Conservation (phyloP, 1,284 basidiomycete species). For the Ceratobasidium sp. region DNA sequence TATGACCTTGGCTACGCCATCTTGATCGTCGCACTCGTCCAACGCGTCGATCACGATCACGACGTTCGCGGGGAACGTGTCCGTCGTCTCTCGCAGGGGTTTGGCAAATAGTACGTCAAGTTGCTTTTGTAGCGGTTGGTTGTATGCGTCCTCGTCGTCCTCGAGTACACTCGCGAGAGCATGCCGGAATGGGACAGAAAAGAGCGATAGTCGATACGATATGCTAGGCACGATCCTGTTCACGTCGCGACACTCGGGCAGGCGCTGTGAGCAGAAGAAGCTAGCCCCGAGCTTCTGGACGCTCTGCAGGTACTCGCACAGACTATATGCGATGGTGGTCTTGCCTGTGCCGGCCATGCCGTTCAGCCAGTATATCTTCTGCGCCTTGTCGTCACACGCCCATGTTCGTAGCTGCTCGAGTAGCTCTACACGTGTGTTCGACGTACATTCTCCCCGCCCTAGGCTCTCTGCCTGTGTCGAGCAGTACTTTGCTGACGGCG, state of each 20-base stretch:
- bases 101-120: background rate
- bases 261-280: background rate
- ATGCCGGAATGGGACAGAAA: constrained; percentile 3
- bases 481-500: background rate
- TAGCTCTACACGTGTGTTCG: background rate
- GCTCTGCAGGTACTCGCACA: background rate
- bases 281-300: background rate
- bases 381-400: background rate
- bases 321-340: constrained; percentile 2
- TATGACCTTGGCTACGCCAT: constrained; percentile 4
- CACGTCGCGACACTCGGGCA: background rate
- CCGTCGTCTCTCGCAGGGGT: background rate
- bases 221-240: constrained; percentile 4
- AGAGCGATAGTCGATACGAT: background rate
- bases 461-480: background rate
- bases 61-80: background rate
- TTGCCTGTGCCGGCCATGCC: constrained; percentile 35
- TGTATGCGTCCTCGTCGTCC: background rate
- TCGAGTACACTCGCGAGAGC: background rate
- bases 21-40: constrained; percentile 37
- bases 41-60: constrained; percentile 31
- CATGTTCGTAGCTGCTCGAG: background rate
- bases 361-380: constrained; percentile 34
- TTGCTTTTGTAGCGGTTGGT: constrained; percentile 4
- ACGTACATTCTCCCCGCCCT: background rate